Base-by-base conservation (phyloP, 495 filamentous ascomycete species). In the Xylaria intraflava region DNA sequence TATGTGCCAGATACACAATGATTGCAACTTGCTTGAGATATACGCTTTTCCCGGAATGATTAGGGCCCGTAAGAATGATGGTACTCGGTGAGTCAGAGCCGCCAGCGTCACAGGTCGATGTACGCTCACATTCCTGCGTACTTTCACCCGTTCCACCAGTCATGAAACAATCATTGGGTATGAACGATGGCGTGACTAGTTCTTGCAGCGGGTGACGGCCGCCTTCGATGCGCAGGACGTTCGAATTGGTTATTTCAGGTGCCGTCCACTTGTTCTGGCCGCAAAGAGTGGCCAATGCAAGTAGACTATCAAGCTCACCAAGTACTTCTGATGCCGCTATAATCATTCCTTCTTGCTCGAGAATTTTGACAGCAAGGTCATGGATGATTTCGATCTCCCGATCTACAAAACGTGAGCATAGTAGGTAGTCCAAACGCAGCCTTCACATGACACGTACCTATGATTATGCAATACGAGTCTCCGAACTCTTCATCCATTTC, bases 1-100 rank as follows among this genome's bases (percentile, higher is more conserved):
- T 83, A 58, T 98, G 93, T 9, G 94, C 91, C 63, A 98, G 75
- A 62, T 91, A 96, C 19, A 94, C 86, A 56, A 96, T 94, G 39
- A 96, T 66, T n/a, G 93, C 94, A 48, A 90, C 82, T 64, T 96
- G 93, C 66, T 94, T 97, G 70, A 98, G 83, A 69, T 96, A 96
- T 26, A 97, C 81, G 62, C 89, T 95, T 65, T 97, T 97, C 7
- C 93, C 94, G 0, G 93, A 96, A 70, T 89, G 95, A 60, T 98
- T 97, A 31, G 93, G 91, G 1, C 93, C 93, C 0, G 93, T 97
- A 61, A 97, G 64, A 6, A 97, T 69, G 2, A 96, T 63, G 78
- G 91, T 89, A 53, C 83, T 90, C 5, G 89, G 85, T 16, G 46
- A 39, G 17, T 33, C 62, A 58, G 49, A 62, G 14, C 12, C 23